These are phyloP conservation scores for Ceratocystis cacaofunesta DNA, from an alignment of 2,329 filamentous ascomycete species.

Conservation along the genomic window DNA sequence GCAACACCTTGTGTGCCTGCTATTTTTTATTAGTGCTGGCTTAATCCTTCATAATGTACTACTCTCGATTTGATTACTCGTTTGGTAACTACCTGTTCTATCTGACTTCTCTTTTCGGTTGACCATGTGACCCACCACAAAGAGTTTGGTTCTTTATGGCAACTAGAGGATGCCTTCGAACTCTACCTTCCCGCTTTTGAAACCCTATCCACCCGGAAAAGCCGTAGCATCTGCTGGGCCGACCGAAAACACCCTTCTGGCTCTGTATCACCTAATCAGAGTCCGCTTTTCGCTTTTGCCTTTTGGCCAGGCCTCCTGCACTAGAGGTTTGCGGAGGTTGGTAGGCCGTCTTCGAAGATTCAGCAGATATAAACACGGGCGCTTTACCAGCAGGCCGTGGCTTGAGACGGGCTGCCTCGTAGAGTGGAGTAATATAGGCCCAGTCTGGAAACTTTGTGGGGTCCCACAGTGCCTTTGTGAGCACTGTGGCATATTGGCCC, in stretches of 20 bases:
- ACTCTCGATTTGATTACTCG: no score
- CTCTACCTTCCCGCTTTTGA: not conserved
- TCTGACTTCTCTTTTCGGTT: not conserved
- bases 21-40: not conserved
- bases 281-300: constrained; percentile 25
- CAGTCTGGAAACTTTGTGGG: constrained; percentile 39
- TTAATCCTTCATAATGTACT: not conserved
- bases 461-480: constrained; percentile 42
- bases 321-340: constrained; percentile 1
- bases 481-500: constrained; percentile 53
- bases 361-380: constrained; percentile 31
- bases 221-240: not conserved
- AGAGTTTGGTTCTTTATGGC: not conserved
- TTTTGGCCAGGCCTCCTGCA: constrained; percentile 20
- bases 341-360: constrained; percentile 2
- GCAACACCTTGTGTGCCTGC: not conserved
- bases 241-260: not conserved
- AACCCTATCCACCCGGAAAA: not conserved
- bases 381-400: constrained; percentile 34
- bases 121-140: not conserved
- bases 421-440: constrained; percentile 33
- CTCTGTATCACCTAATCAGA: not conserved
- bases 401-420: constrained; percentile 31
- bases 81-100: not conserved
- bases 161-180: no score